Percentiles rank a stretch among this genome's conserved stretches.
These are phyloP conservation scores for Tolypocladium tundrense DNA, from an alignment of 2,329 filamentous ascomycete genomes.

Conservation along the genomic window DNA sequence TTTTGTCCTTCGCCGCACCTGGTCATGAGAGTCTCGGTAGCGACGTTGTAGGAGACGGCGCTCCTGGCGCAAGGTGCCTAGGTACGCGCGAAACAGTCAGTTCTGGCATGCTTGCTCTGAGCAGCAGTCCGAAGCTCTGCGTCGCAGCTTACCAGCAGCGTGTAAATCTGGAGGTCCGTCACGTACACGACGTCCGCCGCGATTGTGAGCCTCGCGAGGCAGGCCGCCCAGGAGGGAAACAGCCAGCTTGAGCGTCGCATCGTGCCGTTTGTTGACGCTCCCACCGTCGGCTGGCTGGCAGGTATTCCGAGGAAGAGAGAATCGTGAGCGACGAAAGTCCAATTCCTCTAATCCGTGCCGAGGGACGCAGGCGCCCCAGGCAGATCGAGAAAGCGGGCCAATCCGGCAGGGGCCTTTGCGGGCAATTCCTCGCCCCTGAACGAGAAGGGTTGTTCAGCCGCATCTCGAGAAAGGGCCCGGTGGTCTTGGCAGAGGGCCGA, in stretches of 20 bases:
- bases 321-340: background rate
- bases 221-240: background rate
- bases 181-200: constrained; percentile 27
- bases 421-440: background rate
- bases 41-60: constrained; percentile 34
- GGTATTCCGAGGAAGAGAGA: background rate
- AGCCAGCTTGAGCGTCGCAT: background rate
- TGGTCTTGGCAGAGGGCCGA: background rate
- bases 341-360: background rate
- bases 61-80: constrained; percentile 40
- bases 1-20: constrained; percentile 31
- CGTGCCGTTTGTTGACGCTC: background rate
- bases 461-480: background rate
- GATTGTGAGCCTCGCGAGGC: background rate
- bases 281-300: background rate
- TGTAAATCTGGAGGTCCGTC: constrained; percentile 32
- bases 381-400: background rate
- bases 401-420: background rate
- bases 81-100: background rate
- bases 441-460: background rate
- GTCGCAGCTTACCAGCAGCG: constrained; percentile 22
- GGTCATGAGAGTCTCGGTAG: constrained; percentile 27
- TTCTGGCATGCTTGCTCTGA: background rate
- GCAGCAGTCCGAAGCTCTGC: background rate
- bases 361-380: background rate